Evolutionary conservation across 495 filamentous ascomycete species (phyloP).

Genomic region (Stereocaulon alpinum): DNA sequence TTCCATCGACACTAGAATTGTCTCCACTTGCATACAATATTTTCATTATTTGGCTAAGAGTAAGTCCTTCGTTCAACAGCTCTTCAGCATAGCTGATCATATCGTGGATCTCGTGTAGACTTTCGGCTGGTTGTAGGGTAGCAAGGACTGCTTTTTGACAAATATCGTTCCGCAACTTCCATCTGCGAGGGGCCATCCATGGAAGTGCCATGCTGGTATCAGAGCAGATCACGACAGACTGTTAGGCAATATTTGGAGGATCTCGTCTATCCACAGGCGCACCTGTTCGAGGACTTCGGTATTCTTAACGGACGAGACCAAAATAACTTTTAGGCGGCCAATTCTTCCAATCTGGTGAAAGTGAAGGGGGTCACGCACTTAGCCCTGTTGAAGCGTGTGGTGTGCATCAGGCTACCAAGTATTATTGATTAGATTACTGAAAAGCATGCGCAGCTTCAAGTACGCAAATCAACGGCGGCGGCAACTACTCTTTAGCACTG

Average conservation of each 20-base stretch:
- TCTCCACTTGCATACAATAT: neutral
- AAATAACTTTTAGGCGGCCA: slow-evolving; percentile 62
- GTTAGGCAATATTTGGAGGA: slow-evolving; percentile 62
- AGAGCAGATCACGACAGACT: neutral
- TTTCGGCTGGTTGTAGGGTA: neutral
- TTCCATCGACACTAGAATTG: neutral
- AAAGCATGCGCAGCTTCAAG: too few species aligned
- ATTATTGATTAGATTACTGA: too few species aligned
- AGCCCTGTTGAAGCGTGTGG: slow-evolving; percentile 47
- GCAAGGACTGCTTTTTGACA: too few species aligned
- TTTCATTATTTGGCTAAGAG: neutral
- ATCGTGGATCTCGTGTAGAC: neutral
- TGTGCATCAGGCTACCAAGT: too few species aligned
- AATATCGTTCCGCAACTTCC: too few species aligned
- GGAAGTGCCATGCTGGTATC: neutral
- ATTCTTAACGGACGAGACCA: slow-evolving; percentile 84
- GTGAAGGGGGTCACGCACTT: slow-evolving; percentile 61
- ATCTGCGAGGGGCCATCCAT: neutral
- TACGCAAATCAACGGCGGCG: too few species aligned
- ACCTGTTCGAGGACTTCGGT: slow-evolving; percentile 90
- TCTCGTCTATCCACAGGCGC: slow-evolving; percentile 87
- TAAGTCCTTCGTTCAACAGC: neutral
- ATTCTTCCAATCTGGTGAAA: slow-evolving; percentile 58
- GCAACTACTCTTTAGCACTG: too few species aligned
- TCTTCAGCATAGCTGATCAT: neutral